Percentiles rank a stretch among this genome's conserved stretches.
phyloP scores from a whole-genome alignment of 2,329 filamentous ascomycete genomes.

The Trichoderma afroharzianum region DNA sequence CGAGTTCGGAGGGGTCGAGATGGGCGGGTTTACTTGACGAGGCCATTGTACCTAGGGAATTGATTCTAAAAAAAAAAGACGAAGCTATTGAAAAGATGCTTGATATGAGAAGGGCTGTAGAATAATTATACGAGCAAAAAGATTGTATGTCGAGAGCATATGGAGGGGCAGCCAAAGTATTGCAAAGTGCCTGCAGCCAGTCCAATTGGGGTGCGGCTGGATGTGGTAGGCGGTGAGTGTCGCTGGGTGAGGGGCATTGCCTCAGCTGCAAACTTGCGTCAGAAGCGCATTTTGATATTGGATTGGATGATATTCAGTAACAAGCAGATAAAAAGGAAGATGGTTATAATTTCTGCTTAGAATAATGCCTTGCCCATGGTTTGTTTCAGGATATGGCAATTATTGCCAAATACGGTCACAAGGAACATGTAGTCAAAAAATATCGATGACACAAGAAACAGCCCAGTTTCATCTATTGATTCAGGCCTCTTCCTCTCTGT shows the following conservation, averaged over 20 bases:
- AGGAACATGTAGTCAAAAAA: no score
- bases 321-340: no score
- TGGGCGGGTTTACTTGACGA: conserved; percentile 49
- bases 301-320: not conserved
- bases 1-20: conserved; percentile 73
- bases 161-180: conserved; percentile 24
- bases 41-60: not conserved
- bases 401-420: not conserved
- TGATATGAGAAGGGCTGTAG: not conserved
- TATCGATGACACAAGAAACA: not conserved
- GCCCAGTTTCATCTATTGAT: not conserved
- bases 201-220: not conserved
- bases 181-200: not conserved
- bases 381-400: not conserved
- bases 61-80: not conserved
- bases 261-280: not conserved
- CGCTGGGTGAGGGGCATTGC: not conserved
- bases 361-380: no score
- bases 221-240: conserved; percentile 24
- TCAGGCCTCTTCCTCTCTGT: not conserved
- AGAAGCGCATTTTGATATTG: not conserved
- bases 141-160: not conserved
- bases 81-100: not conserved
- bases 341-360: no score
- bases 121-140: not conserved